Percentiles rank a stretch among this genome's conserved stretches.
These are phyloP conservation scores for Trichaptum fuscoviolaceum DNA, from an alignment of 768 basidiomycete genomes.

Conservation along the genomic window DNA sequence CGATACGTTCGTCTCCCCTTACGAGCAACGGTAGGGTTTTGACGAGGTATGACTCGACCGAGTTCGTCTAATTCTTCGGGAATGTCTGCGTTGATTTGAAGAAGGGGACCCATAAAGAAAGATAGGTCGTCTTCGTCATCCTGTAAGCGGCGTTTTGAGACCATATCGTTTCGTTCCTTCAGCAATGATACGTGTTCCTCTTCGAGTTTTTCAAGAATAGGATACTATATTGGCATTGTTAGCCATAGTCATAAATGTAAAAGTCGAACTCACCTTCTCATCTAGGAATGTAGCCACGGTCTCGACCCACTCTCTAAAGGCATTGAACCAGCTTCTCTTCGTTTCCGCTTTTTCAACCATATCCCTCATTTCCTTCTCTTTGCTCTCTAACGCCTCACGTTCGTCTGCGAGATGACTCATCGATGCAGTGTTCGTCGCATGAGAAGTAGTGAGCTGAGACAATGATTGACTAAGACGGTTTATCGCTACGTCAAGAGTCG, in stretches of 20 bases:
- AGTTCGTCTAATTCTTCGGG: constrained; percentile 56
- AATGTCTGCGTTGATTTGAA: constrained; percentile 23
- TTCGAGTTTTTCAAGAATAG: constrained; percentile 71
- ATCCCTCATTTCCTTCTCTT: constrained; percentile 69
- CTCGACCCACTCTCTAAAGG: constrained; percentile 78
- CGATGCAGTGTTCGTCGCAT: constrained; percentile 53
- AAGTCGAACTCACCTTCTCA: constrained; percentile 57
- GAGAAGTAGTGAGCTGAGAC: constrained; percentile 58
- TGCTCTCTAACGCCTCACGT: constrained; percentile 53
- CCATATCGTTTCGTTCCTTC: constrained; percentile 67
- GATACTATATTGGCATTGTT: constrained; percentile 48
- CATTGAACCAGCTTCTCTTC: constrained; percentile 77
- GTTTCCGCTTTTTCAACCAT: constrained; percentile 71
- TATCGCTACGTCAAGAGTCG: constrained; percentile 56
- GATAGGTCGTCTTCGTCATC: constrained; percentile 83
- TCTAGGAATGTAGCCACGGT: constrained; percentile 81
- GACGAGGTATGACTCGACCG: constrained; percentile 44
- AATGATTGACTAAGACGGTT: constrained; percentile 57
- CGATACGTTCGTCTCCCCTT: constrained; percentile 59
- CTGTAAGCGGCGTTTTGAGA: constrained; percentile 55
- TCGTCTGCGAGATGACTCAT: constrained; percentile 58
- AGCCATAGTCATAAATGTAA: constrained; percentile 7
- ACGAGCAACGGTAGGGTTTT: constrained; percentile 40
- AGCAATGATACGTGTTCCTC: constrained; percentile 68
- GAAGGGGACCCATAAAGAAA: constrained; percentile 55